Base-by-base conservation (phyloP, 73 alveolate genomes). In the Paramecium caudatum region DNA sequence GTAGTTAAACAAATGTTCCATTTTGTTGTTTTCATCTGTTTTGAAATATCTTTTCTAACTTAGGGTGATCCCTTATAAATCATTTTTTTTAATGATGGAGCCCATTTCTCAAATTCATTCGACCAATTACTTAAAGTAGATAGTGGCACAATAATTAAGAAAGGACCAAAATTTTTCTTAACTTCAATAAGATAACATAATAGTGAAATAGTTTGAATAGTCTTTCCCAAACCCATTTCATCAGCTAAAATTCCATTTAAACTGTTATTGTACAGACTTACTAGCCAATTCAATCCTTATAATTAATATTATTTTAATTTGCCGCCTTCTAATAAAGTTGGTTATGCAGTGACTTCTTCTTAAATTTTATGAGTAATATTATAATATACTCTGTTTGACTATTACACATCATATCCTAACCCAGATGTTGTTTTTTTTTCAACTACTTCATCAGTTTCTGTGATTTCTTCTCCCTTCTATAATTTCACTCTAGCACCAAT, bases 181-280 rank as follows among this genome's bases (percentile, higher is more conserved):
- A 65, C 82, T 83, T 98, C 99, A 92, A 98, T 96, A 41, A 98
- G 82, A 86, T 96, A 98, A 63, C 98, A 91, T 65, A 98, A 92
- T 27, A 98, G 94, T 10, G 99, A 96, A 19, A 97, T 97, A 0
- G 99, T 97, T 90, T 97, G 96, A 13, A 98, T 97, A 15, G 99
- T 98, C 84, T 98, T 98, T 19, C 99, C 99, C 23, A 98, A 97
- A 30, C 99, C 99, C 99, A 98, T 98, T 85, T 98, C 99, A 93
- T 98, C 99, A 46, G 99, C 99, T 10, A 98, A 82, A 21, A 98
- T 97, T 17, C 99, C 99, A 81, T 97, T 98, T 41, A 97, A 93
- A 91, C 97, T 98, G 90, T 98, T 97, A 62, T 97, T 98, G 91
- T 98, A 98, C 43, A 98, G 93, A 33, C 98, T 91, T 43, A 98